A percentile compares a stretch with the other conserved stretches of the same genome.
Conservation (phyloP, 352 stramenopile genomes). For the Achlya hypogyna region DNA sequence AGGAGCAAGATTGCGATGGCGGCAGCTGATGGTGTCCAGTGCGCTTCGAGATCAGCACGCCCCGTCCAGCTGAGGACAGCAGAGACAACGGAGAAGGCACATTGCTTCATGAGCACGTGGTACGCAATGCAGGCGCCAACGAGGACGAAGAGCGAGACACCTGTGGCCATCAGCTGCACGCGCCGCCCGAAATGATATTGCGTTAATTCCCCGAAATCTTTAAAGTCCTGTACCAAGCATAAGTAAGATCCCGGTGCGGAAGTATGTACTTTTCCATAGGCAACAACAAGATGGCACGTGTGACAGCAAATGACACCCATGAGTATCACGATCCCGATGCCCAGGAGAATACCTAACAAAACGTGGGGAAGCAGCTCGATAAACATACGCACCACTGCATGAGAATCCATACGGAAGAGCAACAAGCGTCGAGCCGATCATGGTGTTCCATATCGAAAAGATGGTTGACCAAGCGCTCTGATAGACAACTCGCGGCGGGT, state of each 20-base stretch:
- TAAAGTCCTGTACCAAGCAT: not conserved
- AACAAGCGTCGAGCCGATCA: conserved; percentile 23
- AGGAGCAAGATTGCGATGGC: conserved; percentile 6
- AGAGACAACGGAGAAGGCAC: conserved; percentile 2
- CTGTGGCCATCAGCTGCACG: not conserved
- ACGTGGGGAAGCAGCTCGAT: too few species aligned
- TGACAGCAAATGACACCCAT: conserved; percentile 20
- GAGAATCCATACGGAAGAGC: conserved; percentile 18
- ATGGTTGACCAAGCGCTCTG: conserved; percentile 17
- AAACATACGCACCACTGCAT: not conserved
- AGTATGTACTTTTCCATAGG: conserved; percentile 12
- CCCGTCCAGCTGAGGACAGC: not conserved
- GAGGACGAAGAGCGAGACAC: conserved; percentile 15
- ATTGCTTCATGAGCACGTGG: conserved; percentile 24
- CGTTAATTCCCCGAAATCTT: conserved; percentile 16
- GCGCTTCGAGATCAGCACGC: not conserved
- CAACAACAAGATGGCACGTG: conserved; percentile 20
- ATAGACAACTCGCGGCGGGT: not conserved
- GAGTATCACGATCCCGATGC: conserved; percentile 15
- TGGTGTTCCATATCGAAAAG: conserved; percentile 24
- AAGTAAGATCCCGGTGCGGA: not conserved
- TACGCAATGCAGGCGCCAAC: conserved; percentile 20
- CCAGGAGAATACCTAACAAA: conserved; percentile 3
- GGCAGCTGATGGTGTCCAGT: conserved; percentile 2
- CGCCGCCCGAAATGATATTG: conserved; percentile 13